Conservation (phyloP, 108 stramenopile genomes). For the Fragilariopsis cylindrus region DNA sequence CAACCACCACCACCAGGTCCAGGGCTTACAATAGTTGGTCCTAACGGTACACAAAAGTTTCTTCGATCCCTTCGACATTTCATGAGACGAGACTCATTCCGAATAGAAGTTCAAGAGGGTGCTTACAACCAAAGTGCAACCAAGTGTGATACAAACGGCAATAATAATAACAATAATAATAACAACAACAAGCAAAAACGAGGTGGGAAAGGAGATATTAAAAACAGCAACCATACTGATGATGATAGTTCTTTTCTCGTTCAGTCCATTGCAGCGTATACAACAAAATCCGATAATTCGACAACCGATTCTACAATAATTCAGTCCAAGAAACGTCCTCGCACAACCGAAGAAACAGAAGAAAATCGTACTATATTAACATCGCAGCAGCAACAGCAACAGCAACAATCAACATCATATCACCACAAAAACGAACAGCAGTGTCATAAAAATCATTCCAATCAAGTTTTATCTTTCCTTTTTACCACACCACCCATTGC, state of each 20-base stretch:
- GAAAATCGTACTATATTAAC: constrained; percentile 6
- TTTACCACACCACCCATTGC: constrained; percentile 68
- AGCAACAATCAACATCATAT: not conserved
- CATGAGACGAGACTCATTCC: constrained; percentile 76
- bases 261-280: constrained; percentile 24
- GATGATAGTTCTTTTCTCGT: constrained; percentile 20
- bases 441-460: not conserved
- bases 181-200: constrained; percentile 20
- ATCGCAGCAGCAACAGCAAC: not conserved
- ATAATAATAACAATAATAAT: constrained; percentile 39
- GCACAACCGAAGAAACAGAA: constrained; percentile 9
- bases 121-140: constrained; percentile 21
- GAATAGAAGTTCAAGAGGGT: constrained; percentile 63
- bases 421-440: not conserved
- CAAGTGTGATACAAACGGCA: constrained; percentile 24
- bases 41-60: constrained; percentile 61
- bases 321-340: constrained; percentile 11
- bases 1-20: not conserved
- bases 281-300: not conserved
- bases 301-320: not conserved
- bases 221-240: constrained; percentile 24
- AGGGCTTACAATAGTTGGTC: constrained; percentile 70
- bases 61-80: constrained; percentile 77
- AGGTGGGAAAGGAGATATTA: not conserved
- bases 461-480: constrained; percentile 57